Evolutionary conservation across 768 basidiomycete species (phyloP), one percentile per base, ranked within the genome.

Genomic region (Boletus fagicola): DNA sequence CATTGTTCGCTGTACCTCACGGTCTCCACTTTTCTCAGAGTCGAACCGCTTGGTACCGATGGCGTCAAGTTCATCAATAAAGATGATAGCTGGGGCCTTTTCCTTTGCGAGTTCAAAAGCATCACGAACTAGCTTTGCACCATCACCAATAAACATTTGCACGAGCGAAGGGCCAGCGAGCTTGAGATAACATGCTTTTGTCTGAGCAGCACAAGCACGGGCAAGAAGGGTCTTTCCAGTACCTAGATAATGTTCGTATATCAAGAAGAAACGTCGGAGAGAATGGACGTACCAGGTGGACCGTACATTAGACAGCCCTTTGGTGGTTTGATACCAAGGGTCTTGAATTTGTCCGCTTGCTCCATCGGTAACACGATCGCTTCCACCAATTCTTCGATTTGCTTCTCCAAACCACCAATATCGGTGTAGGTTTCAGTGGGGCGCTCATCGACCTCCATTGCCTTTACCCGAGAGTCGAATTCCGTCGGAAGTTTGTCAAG

Each of bases 1-100:
- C 97, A 99, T 99, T n/a, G 97, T 99, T 60, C 97, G 79, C 74
- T 99, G 97, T n/a, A 99, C 97, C 72, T 99, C 97, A 70, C 97
- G 85, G 74, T 99, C 97, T 60, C 97, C 97, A 67, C 92, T 92
- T 82, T 98, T 99, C 75, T 98, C 96, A 18, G 92, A 94, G 68
- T 99, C 97, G 69, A 98, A 98, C 9, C 97, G 90, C 72, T 98
- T 98, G 12, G 96, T 98, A 42, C 96, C 96, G 64, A 98, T 96
- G n/a, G 95, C 95, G 72, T 98, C 96, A 69, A 98, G 74, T 69
- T 98, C 96, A 67, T 98, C 96, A 62, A 98, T 98, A 76, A 98
- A 98, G 73, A 98, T 98, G 72, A 98, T 98, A n/a, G 94, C 90
- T 7, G 95, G 95, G 2, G 94, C 92, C 68, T 98, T 98, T 80